A percentile compares a stretch with the other conserved stretches of the same genome.
phyloP scores from a whole-genome alignment of 176 grass and related monocot genomes.

The Eremochloa ophiuroides region DNA sequence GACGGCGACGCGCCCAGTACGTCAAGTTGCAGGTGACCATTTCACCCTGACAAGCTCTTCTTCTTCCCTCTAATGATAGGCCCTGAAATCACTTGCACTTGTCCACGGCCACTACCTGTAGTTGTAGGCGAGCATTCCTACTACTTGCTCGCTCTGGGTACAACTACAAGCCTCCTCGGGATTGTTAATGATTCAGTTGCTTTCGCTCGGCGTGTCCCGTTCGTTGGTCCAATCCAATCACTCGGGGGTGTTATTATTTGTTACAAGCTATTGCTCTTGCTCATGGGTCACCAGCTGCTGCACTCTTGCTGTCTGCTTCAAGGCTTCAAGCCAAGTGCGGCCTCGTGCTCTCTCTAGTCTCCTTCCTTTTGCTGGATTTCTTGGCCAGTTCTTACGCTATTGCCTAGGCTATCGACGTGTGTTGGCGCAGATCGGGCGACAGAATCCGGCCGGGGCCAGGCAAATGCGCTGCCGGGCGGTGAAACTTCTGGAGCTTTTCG shows the following conservation, averaged over 20 bases:
- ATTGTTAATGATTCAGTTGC: conserved; percentile 37
- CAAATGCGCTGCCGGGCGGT: not conserved
- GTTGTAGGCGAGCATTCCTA: conserved; percentile 26
- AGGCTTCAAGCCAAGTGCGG: conserved; percentile 1
- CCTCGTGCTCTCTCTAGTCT: not conserved
- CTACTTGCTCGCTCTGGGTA: not conserved
- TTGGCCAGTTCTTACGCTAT: conserved; percentile 45
- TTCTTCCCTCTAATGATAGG: conserved; percentile 24
- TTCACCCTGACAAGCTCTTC: conserved; percentile 18
- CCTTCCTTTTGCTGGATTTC: not conserved
- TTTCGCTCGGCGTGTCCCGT: conserved; percentile 32
- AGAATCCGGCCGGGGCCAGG: too few species aligned
- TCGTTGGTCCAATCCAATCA: not conserved
- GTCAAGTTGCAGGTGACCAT: conserved; percentile 29
- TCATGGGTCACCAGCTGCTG: not conserved
- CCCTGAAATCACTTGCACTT: not conserved
- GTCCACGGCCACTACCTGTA: conserved; percentile 7
- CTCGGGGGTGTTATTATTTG: conserved; percentile 32
- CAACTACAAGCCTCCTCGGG: conserved; percentile 4
- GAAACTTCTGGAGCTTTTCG: conserved; percentile 19
- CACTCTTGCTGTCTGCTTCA: conserved; percentile 18
- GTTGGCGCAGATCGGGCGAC: not conserved
- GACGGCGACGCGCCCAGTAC: conserved; percentile 29
- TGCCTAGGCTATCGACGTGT: not conserved
- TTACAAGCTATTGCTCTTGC: conserved; percentile 15